These are phyloP conservation scores for Heliamphora pulchella DNA, from an alignment of 179 eudicot genomes.

Conservation along the genomic window DNA sequence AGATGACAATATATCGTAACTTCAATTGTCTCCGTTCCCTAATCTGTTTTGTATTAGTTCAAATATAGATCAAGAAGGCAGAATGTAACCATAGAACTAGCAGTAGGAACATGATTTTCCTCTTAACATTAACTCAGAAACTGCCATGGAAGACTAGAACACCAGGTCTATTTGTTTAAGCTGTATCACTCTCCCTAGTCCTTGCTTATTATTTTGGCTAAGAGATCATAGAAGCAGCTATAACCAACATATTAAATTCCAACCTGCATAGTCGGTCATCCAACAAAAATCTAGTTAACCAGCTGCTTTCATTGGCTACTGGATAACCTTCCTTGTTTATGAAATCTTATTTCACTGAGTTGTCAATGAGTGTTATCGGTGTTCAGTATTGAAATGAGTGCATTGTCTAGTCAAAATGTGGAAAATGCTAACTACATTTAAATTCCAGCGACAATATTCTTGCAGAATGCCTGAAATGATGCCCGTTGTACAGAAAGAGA, in stretches of 20 bases:
- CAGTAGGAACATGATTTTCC: not conserved
- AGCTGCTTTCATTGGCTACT: not conserved
- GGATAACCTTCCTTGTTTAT: not conserved
- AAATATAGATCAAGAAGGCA: not conserved
- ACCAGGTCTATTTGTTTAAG: not conserved
- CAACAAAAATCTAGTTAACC: not conserved
- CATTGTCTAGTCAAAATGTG: not conserved
- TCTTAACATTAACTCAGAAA: not conserved
- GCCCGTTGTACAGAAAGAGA: too few relatives aligned
- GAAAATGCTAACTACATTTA: not conserved
- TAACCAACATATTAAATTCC: not conserved
- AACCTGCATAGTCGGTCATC: not conserved
- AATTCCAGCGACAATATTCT: too few relatives aligned
- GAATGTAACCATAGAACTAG: not conserved
- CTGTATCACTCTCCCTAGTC: not conserved
- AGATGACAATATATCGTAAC: not conserved
- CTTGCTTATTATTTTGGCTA: not conserved
- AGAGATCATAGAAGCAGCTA: conserved; percentile 1
- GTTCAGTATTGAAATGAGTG: not conserved
- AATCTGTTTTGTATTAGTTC: not conserved
- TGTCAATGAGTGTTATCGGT: not conserved
- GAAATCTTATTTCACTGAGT: not conserved
- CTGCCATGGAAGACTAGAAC: not conserved
- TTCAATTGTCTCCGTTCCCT: not conserved
- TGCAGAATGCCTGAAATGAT: too few relatives aligned